These are phyloP conservation scores for Pseudocohnilembus persalinus DNA, from an alignment of 169 alveolate genomes.

Conservation along the genomic window DNA sequence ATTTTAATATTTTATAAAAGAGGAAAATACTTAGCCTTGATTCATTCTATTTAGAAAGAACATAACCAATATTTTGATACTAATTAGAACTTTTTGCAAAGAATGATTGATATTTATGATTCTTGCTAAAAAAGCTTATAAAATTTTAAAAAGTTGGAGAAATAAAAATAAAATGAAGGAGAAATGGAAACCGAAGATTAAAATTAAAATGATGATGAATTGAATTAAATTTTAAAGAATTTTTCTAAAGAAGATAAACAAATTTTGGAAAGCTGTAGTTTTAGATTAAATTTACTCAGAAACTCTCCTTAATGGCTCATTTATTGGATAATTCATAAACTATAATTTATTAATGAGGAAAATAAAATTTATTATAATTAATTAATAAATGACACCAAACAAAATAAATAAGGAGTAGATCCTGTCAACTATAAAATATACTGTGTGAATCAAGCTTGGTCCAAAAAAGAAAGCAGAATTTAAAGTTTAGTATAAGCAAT, in stretches of 20 bases:
- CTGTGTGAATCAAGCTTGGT: background rate
- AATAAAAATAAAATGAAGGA: too few species aligned
- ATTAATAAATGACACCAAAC: background rate
- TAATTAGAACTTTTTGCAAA: conserved; percentile 14
- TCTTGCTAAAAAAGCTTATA: conserved; percentile 9
- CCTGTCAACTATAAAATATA: conserved; percentile 5
- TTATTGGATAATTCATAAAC: conserved; percentile 21
- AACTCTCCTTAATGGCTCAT: conserved; percentile 26
- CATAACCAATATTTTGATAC: conserved; percentile 13
- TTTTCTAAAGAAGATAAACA: conserved; percentile 1
- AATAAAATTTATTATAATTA: background rate
- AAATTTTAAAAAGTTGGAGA: too few species aligned
- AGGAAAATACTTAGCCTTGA: background rate
- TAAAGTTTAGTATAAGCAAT: conserved; percentile 76
- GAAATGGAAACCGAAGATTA: too few species aligned
- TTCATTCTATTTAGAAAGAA: background rate
- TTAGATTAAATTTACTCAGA: conserved; percentile 9
- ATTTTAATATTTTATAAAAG: background rate
- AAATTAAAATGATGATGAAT: too few species aligned
- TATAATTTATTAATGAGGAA: conserved; percentile 29
- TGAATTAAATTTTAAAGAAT: too few species aligned
- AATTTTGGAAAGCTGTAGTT: background rate
- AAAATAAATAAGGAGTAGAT: too few species aligned
- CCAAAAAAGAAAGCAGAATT: conserved; percentile 45
- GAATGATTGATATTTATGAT: conserved; percentile 14